Conservation (phyloP, 1,284 basidiomycete species). For the Moesziomyces antarcticus region DNA sequence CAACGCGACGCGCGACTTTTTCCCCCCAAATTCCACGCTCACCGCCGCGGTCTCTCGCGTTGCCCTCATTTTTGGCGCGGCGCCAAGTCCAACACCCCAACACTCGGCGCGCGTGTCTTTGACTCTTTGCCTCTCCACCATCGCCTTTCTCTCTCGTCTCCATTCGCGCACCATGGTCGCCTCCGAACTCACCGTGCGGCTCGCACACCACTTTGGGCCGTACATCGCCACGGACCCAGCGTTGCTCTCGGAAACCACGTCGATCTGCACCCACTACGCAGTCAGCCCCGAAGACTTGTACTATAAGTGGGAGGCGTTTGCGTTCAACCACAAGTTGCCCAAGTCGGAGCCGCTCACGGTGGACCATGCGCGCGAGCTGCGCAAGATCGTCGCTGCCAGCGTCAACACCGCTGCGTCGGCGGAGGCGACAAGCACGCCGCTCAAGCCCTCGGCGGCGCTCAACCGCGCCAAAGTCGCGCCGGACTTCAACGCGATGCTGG, state of each 20-base stretch:
- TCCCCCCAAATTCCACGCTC: not conserved
- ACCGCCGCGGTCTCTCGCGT: conserved; percentile 1
- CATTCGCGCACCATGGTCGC: conserved; percentile 11
- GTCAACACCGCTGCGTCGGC: conserved; percentile 20
- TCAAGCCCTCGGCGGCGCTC: conserved; percentile 34
- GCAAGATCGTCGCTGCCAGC: conserved; percentile 37
- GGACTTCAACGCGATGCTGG: conserved; percentile 23
- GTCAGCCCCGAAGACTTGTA: conserved; percentile 53
- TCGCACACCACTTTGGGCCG: conserved; percentile 36
- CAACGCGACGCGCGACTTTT: conserved; percentile 44
- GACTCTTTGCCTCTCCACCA: not conserved
- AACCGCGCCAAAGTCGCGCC: conserved; percentile 32
- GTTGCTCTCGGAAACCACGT: conserved; percentile 43
- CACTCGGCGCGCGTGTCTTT: not conserved
- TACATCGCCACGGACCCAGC: conserved; percentile 32
- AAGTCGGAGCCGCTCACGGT: conserved; percentile 35
- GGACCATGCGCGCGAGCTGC: conserved; percentile 45
- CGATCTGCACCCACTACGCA: conserved; percentile 43
- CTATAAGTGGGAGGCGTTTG: conserved; percentile 60
- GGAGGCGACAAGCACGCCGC: conserved; percentile 8
- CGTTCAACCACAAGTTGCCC: conserved; percentile 42
- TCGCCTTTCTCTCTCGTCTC: not conserved
- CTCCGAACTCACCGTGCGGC: conserved; percentile 25
- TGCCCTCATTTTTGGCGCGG: not conserved
- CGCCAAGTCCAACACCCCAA: conserved; percentile 7